A percentile compares a stretch with the other conserved stretches of the same genome.
phyloP scores from a whole-genome alignment of 2,329 filamentous ascomycete genomes.

The Tolypocladium guangdongense region DNA sequence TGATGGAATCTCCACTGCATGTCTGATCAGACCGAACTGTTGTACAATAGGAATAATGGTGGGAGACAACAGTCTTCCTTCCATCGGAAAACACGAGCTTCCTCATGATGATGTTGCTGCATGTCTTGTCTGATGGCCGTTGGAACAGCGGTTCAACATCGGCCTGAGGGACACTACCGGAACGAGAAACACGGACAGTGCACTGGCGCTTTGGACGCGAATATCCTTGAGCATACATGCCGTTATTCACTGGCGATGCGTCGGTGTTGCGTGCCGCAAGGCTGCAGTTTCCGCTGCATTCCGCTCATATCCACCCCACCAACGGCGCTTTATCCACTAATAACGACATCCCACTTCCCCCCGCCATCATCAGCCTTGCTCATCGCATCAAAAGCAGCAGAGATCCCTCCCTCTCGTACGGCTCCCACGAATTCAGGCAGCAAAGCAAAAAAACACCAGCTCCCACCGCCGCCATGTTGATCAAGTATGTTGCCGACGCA shows the following conservation, averaged over 20 bases:
- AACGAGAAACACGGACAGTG: not conserved
- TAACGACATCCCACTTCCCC: not conserved
- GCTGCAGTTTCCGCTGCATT: not conserved
- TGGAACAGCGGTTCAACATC: not conserved
- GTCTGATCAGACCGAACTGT: constrained; percentile 11
- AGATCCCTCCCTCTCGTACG: not conserved
- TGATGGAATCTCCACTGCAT: constrained; percentile 37
- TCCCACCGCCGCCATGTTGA: constrained; percentile 25
- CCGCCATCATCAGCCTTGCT: not conserved
- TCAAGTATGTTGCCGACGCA: constrained; percentile 32
- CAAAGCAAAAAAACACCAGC: not conserved
- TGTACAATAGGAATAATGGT: constrained; percentile 17
- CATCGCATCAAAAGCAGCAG: not conserved
- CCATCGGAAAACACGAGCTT: not conserved
- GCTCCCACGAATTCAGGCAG: not conserved
- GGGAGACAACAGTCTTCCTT: constrained; percentile 1
- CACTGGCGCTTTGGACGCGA: not conserved
- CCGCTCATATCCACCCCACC: not conserved
- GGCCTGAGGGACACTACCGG: not conserved
- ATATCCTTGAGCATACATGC: not conserved
- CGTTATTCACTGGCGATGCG: not conserved
- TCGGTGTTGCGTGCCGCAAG: not conserved
- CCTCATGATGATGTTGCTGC: not conserved
- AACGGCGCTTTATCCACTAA: not conserved
- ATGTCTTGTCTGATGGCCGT: not conserved